Conservation (phyloP, 2,329 filamentous ascomycete species). For the Aureobasidium pullulans region DNA sequence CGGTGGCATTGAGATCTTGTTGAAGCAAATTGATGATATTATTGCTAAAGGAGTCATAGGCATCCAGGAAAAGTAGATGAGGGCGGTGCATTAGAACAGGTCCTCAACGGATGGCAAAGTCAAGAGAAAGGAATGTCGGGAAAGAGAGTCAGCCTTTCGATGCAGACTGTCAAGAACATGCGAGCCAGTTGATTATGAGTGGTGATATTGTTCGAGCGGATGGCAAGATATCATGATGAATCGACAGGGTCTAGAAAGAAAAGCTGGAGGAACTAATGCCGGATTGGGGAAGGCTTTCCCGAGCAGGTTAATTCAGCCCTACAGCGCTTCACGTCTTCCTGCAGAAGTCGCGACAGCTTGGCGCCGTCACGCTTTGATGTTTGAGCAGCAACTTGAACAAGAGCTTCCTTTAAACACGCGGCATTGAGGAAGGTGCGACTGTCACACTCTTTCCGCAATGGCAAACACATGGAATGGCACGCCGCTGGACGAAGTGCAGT, state of each 20-base stretch:
- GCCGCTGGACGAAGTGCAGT: conserved; percentile 18
- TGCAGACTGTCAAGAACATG: conserved; percentile 9
- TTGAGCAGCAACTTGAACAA: not conserved
- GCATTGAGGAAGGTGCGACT: not conserved
- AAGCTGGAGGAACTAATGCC: conserved; percentile 11
- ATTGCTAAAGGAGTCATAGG: conserved; percentile 94
- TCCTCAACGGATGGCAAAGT: not conserved
- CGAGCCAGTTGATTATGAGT: not conserved
- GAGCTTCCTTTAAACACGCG: not conserved
- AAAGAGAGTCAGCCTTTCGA: conserved; percentile 11
- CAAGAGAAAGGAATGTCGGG: conserved; percentile 13
- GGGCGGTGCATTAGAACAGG: conserved; percentile 20
- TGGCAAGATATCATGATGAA: conserved; percentile 3
- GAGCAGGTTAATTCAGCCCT: conserved; percentile 5
- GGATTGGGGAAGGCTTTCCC: conserved; percentile 7
- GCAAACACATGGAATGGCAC: conserved; percentile 4
- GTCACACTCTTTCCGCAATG: not conserved
- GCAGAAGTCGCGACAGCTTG: conserved; percentile 3
- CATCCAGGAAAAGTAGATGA: conserved; percentile 75
- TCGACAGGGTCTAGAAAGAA: conserved; percentile 11
- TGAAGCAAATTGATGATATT: conserved; percentile 82
- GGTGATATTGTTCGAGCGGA: not conserved
- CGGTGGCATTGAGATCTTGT: conserved; percentile 58
- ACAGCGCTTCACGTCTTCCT: not conserved
- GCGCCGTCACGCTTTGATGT: not conserved